Base-by-base conservation (phyloP, 2,329 filamentous ascomycete species). In the Penicillium sp. region DNA sequence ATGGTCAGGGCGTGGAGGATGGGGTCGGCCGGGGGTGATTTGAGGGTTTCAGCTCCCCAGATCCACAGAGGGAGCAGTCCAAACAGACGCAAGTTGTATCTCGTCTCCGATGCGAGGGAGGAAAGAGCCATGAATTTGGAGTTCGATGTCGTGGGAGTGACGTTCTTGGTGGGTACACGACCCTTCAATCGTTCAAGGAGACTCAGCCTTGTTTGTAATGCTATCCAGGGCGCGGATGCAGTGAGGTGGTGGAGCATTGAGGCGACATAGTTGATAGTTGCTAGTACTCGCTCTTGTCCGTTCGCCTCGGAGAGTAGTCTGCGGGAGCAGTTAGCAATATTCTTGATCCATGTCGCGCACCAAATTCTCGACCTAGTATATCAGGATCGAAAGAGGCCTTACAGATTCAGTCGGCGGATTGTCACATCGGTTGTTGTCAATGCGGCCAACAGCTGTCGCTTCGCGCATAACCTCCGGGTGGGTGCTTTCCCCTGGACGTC, bases 51-150 rank as follows among this genome's bases (percentile, higher is more conserved):
- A 89, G 71, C 96, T 79, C 48, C 86, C 86, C 68, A 96, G 66
- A 65, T 87, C 88, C 90, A 96, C 30, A 97, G 80, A 0, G 91
- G 83, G 44, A 94, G 79, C 50, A 93, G 77, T 33, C 75, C 80
- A 17, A 86, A 84, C 14, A 96, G 79, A 14, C 77, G 75, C 36
- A 78, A 67, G 76, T 80, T 74, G 78, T 81, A 78, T 50, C 77
- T 76, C 17, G 73, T 75, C 61, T 78, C 75, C 8, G 68, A 90
- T 77, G 66, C 82, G 55, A 77, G 68, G 31, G 69, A 66, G 46
- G 68, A 72, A 47, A 75, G 69, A 16, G 83, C 79, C 36, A 84
- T 73, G 41, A 77, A 72, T 9, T 84, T 78, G 1, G 80, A 78
- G 16, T 74, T 55, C 10, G 78, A 73, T 10, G 80, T 57, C 11